Evolutionary conservation across 352 stramenopile genomes (phyloP).

Genomic region (Phytophthora pisi): DNA sequence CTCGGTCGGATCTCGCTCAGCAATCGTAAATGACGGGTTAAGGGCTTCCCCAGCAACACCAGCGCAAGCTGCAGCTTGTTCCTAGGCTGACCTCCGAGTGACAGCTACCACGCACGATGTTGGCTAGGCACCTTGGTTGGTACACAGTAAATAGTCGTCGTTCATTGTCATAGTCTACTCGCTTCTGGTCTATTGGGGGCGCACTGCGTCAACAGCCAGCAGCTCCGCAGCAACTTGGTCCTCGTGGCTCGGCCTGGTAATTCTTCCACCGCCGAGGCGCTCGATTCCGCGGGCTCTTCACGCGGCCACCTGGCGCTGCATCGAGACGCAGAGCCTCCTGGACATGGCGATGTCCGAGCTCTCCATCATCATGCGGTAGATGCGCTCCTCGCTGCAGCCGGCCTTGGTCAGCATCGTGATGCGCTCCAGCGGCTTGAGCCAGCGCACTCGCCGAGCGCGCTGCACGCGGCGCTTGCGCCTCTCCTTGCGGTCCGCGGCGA

Average conservation of each 20-base stretch:
- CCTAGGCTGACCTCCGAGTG: too few relatives aligned
- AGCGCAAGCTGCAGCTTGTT: too few relatives aligned
- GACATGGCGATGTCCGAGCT: slow-evolving; percentile 85
- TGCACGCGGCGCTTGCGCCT: slow-evolving; percentile 24
- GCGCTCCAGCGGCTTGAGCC: slow-evolving; percentile 65
- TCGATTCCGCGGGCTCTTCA: background rate
- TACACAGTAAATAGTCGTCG: too few relatives aligned
- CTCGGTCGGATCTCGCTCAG: too few relatives aligned
- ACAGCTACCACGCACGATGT: too few relatives aligned
- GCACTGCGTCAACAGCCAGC: background rate
- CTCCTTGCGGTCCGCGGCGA: slow-evolving; percentile 6
- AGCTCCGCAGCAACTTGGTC: background rate
- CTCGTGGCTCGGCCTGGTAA: background rate
- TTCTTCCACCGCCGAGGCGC: background rate
- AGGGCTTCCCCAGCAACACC: too few relatives aligned
- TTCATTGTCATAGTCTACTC: too few relatives aligned
- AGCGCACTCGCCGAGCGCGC: slow-evolving; percentile 39
- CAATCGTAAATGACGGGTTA: too few relatives aligned
- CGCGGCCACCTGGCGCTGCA: background rate
- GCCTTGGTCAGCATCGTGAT: slow-evolving; percentile 56
- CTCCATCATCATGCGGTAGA: slow-evolving; percentile 94
- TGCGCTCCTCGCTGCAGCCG: slow-evolving; percentile 47
- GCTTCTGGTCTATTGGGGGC: too few relatives aligned
- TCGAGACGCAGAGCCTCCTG: slow-evolving; percentile 35
- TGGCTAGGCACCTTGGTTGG: too few relatives aligned